Base-by-base conservation (phyloP, 2,329 filamentous ascomycete genomes). In the Allantophomopsis lycopodina region DNA sequence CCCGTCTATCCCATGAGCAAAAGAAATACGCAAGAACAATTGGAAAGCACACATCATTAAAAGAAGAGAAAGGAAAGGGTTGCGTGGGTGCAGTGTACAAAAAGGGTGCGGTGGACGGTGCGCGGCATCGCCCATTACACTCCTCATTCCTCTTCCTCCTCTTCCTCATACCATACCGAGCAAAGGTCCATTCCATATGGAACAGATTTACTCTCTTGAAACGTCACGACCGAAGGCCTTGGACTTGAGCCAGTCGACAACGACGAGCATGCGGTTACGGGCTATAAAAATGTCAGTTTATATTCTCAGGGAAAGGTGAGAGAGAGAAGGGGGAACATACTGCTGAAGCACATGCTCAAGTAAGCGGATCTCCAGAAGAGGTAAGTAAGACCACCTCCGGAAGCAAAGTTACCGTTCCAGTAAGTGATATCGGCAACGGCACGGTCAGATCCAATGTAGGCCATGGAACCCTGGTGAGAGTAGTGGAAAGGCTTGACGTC, bases 261-360 rank as follows among this genome's bases (percentile, higher is more conserved):
- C 67, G 52, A 98, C 91, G 38, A 98, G 74, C 52, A 96, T 76
- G 59, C 91, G 81, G 69, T 98, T 98, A 53, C 91, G 86, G 46
- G 85, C 85, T 93, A 48, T 36, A 38, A 31, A 21, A 44, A 52
- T 38, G 31, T 49, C 46, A 50, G 53, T 43, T 38, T 42, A 34
- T 18, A 23, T 20, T 20, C 7, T 20, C 18, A 28, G 3, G 23
- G 23, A 28, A 28, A 32, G 14, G 28, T 37, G 13, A 39, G 5
- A 31, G 15, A 31, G 15, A 35, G 21, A 15, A 30, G 10, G 37
- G 15, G 28, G 44, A 50, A 83, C 85, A 79, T 74, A 91, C 86
- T 88, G 78, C 88, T 96, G 64, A 98, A 98, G 76, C 89, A 95
- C 91, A 98, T 98, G 72, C 86, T 95, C 61, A 98, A 69, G 63